phyloP scores from a whole-genome alignment of 306 rosid species.

The Vigna reflexopilosa region DNA sequence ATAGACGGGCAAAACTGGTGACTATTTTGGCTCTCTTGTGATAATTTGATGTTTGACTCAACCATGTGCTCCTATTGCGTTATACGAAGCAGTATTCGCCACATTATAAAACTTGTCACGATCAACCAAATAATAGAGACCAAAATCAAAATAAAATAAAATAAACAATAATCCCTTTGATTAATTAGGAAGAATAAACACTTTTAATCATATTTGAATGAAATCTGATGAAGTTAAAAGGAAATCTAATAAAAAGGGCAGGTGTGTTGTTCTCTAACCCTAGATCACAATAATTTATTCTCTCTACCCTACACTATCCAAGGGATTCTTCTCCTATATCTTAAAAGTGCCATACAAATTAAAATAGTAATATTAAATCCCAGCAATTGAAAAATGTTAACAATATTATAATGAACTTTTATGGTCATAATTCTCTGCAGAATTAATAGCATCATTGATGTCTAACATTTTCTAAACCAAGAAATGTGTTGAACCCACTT shows the following conservation, averaged over 20 bases:
- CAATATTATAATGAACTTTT: conserved; percentile 36
- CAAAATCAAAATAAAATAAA: neutral
- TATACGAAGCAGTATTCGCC: conserved; percentile 40
- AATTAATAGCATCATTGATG: conserved; percentile 45
- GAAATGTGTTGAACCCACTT: conserved; percentile 51
- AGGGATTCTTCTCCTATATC: conserved; percentile 69
- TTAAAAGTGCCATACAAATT: conserved; percentile 57
- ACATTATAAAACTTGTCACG: conserved; percentile 32
- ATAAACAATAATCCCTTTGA: neutral
- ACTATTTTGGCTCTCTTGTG: conserved; percentile 34
- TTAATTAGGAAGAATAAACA: conserved; percentile 20
- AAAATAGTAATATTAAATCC: conserved; percentile 31
- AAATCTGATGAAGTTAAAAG: conserved; percentile 34
- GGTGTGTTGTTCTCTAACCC: conserved; percentile 48
- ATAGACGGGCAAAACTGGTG: neutral
- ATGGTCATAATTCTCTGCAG: conserved; percentile 30
- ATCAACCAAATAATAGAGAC: conserved; percentile 29
- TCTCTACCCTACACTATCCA: conserved; percentile 68
- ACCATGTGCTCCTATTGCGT: conserved; percentile 47
- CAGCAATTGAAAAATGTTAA: conserved; percentile 8
- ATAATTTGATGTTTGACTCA: conserved; percentile 52
- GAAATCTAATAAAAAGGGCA: conserved; percentile 46
- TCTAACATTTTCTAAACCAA: conserved; percentile 49
- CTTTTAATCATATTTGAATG: conserved; percentile 29
- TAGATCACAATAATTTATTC: conserved; percentile 48